Evolutionary conservation across 768 basidiomycete species (phyloP).

Genomic region (Hericium alpestre): DNA sequence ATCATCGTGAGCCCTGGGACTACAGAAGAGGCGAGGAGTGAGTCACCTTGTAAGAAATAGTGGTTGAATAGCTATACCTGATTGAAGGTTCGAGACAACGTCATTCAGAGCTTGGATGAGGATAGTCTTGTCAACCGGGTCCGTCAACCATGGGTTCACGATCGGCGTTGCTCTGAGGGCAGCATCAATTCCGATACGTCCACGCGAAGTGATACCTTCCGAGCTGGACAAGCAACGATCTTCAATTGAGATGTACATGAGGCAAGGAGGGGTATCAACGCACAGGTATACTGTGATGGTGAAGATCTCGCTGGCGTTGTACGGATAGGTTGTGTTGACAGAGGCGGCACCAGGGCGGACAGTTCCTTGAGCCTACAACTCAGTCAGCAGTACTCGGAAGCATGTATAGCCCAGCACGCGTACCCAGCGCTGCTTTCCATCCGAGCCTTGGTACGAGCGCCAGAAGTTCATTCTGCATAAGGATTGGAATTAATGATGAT

Average conservation of each 20-base stretch:
- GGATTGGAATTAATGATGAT: background rate
- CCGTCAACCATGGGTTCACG: constrained; percentile 47
- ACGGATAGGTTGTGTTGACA: constrained; percentile 37
- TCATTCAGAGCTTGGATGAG: constrained; percentile 42
- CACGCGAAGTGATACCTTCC: constrained; percentile 49
- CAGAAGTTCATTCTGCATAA: constrained; percentile 50
- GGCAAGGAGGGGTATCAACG: constrained; percentile 6
- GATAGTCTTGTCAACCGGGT: constrained; percentile 43
- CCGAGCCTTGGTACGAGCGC: constrained; percentile 38
- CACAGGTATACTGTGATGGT: constrained; percentile 55
- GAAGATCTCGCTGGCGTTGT: constrained; percentile 44
- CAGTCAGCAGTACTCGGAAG: background rate
- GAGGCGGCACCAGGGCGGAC: constrained; percentile 50
- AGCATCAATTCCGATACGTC: constrained; percentile 49
- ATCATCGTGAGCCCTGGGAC: constrained; percentile 44
- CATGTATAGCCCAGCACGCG: constrained; percentile 6
- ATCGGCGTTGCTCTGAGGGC: constrained; percentile 37
- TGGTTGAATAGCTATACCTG: constrained; percentile 23
- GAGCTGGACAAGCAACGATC: constrained; percentile 25
- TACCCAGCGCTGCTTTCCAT: constrained; percentile 39
- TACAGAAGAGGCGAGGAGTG: constrained; percentile 7
- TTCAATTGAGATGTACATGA: background rate
- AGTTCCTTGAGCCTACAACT: constrained; percentile 45
- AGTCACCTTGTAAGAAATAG: background rate
- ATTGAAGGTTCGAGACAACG: constrained; percentile 30